Base-by-base conservation (phyloP, 2,329 filamentous ascomycete genomes). In the Tolypocladium pustulatum region DNA sequence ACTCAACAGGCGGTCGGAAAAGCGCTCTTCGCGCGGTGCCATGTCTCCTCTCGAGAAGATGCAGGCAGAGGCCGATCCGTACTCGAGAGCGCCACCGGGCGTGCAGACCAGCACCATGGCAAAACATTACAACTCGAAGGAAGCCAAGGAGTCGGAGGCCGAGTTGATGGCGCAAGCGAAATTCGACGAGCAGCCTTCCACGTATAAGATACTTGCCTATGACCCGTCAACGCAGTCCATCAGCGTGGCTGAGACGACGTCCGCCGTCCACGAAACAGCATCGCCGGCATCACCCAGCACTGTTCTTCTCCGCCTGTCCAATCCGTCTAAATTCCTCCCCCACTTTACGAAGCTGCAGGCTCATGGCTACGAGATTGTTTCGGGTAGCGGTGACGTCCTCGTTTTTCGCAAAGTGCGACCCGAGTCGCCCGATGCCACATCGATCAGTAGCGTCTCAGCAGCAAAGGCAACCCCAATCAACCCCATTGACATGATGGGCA, bases 151-250 rank as follows among this genome's bases (percentile, higher is more conserved):
- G 5, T 10, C 30, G 10, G 34, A 13, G 15, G 37, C 10, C 34
- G 22, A 25, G 27, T 38, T 58, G 46, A 37, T 20, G 30, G 30
- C 25, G 4, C 41, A 25, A 40, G 25, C 43, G 7, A 49, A 53
- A 9, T 3, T 34, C 17, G 56, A 58, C 9, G 60, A 13, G 49
- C 49, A 63, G 7, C 56, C 63, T 9, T 57, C 59, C 1, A 59
- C 61, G 3, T 89, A 88, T 75, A 88, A 83, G 67, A 79, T 89
- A 38, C 75, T 90, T 7, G 86, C 83, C 1, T 89, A 86, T 64
- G 84, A 89, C 63, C 75, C 81, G 1, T 75, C 74, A 10, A 84
- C 79, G 63, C 78, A 86, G 63, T 74, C 73, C 15, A 76, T 90
- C 64, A 79, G 75, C 51, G 76, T 79, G 3, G 84, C 83, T 7